Conservation (phyloP, 345 rosid genomes). For the Geranium rotundifolium region DNA sequence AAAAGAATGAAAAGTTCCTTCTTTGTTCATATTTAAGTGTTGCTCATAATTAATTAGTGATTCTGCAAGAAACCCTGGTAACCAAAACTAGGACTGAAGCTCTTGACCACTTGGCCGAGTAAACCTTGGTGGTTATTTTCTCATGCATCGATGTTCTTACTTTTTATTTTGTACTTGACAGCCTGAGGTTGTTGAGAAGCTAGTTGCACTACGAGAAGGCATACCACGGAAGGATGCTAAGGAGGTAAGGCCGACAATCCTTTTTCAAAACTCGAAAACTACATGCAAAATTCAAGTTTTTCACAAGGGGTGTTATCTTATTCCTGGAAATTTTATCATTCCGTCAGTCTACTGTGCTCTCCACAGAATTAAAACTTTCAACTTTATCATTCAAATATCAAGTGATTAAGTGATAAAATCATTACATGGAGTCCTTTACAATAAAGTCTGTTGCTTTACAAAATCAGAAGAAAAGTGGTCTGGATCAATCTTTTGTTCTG, state of each 20-base stretch:
- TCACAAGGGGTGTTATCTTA: neutral
- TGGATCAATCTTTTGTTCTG: no score
- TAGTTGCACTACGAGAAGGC: constrained; percentile 89
- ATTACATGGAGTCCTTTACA: neutral
- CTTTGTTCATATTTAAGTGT: neutral
- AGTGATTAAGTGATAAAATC: neutral
- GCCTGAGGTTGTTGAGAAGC: constrained; percentile 98
- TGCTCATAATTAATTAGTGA: neutral
- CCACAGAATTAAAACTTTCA: neutral
- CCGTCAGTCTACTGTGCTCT: neutral
- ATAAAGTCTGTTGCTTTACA: neutral
- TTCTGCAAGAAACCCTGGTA: neutral
- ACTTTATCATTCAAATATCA: neutral
- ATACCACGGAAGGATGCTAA: constrained; percentile 95
- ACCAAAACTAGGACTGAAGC: no score
- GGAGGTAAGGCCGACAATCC: constrained; percentile 43
- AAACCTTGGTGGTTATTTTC: neutral
- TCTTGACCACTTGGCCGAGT: no score
- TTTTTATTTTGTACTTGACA: constrained; percentile 17
- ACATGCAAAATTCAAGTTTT: neutral
- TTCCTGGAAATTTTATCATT: no score
- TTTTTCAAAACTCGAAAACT: neutral
- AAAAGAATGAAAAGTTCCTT: neutral
- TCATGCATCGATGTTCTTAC: neutral
- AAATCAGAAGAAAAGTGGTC: no score